Base-by-base conservation (phyloP, 2,329 filamentous ascomycete species). In the Aspergillus spinulosporus region DNA sequence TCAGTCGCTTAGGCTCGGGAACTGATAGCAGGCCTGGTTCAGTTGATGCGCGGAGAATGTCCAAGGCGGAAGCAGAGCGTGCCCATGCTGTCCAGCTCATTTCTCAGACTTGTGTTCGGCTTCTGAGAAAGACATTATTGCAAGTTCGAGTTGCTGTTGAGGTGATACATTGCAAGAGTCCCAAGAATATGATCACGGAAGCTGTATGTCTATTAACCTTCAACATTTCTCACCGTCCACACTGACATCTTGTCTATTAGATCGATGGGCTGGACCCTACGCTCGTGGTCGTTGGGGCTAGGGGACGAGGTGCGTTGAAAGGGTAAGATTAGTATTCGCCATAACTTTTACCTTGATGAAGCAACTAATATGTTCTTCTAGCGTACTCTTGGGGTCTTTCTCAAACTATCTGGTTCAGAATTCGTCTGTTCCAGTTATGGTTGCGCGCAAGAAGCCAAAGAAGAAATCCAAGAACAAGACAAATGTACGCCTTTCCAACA, bases 391-490 rank as follows among this genome's bases (percentile, higher is more conserved):
- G 31, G 94, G 94, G 28, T 97, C 92, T 0, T 97, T 99, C 74
- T 96, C 90, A 59, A 97, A 97, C 71, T 99, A 99, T 69, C 82
- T 99, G 5, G 92, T 99, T 32, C 96, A 92, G 37, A 97, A 97
- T 77, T 96, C 91, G 61, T 96, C 90, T 2, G 92, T 96, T 12
- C 94, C 94, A 0, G 94, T 99, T 58, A 99, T 99, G 94, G 94
- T 97, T 36, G 94, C 94, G 5, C 82, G 94, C 57, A 97, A 96
- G 79, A 88, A 90, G 56, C 80, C 97, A 43, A 83, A 89, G 48
- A 96, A 96, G 74, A 89, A 95, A 76, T 87, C 85, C 71, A 92
- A 93, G 71, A 89, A 88, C 72, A 89, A 88, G 74, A 82, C 85
- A 14, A 84, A 86, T 43, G 78, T 90, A 58, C 85, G 86, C 57